phyloP scores from a whole-genome alignment of 371 early-diverging fungal genomes.

The Scutellospora calospora region DNA sequence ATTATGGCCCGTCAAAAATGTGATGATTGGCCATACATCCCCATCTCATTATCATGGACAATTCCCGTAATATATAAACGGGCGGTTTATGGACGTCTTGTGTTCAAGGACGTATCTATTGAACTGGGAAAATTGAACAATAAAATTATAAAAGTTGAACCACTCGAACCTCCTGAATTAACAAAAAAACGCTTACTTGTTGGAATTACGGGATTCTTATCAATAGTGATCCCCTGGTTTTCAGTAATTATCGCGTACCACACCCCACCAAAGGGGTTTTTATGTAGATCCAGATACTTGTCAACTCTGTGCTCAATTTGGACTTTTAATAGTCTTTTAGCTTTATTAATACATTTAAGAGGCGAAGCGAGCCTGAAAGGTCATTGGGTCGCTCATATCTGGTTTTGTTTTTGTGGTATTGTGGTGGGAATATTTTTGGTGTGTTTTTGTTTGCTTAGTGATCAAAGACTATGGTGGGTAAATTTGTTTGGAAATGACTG shows the following conservation, averaged over 20 bases:
- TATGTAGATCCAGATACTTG: neutral
- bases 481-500: neutral
- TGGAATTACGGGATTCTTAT: neutral
- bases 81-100: neutral
- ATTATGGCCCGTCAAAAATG: neutral
- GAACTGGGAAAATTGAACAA: neutral
- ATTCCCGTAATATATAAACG: neutral
- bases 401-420: slow-evolving; percentile 10
- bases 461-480: neutral
- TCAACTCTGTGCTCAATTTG: neutral
- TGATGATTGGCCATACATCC: neutral
- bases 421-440: neutral
- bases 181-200: neutral
- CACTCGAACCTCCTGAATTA: neutral
- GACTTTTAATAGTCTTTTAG: slow-evolving; percentile 9
- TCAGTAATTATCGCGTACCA: slow-evolving; percentile 5
- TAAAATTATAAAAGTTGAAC: neutral
- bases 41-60: neutral
- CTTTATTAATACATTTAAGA: neutral
- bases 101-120: neutral
- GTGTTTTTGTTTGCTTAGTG: neutral
- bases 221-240: neutral
- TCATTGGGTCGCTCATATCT: neutral
- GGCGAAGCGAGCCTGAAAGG: neutral
- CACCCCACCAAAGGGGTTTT: slow-evolving; percentile 20